Conservation (phyloP, 441 rosid genomes). For the Bruguiera hainesii region DNA sequence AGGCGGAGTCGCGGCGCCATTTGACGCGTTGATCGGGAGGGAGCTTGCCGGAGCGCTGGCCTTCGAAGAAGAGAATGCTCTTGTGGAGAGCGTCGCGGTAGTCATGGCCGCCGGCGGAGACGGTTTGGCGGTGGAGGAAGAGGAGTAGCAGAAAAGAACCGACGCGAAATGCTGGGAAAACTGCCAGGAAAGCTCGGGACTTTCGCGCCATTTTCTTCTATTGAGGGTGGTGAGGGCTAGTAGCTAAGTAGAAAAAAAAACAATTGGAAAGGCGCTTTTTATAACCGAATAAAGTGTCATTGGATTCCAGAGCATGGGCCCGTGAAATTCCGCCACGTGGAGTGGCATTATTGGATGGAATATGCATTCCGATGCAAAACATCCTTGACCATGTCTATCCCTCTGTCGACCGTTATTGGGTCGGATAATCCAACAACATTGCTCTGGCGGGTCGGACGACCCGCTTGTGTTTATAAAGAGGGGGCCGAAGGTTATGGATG, state of each 20-base stretch:
- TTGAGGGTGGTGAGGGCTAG: constrained; percentile 16
- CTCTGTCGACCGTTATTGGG: constrained; percentile 1
- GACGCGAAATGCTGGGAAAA: constrained; percentile 28
- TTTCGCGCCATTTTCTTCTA: constrained; percentile 70
- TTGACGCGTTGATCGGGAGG: constrained; percentile 62
- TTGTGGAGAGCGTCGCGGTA: constrained; percentile 78
- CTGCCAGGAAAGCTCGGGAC: constrained; percentile 23
- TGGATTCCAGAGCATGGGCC: constrained; percentile 58
- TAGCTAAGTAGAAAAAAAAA: neutral
- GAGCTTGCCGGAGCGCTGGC: constrained; percentile 86
- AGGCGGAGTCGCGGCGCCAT: constrained; percentile 75
- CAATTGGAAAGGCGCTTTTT: constrained; percentile 32
- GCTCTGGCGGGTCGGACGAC: too few relatives aligned
- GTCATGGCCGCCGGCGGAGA: constrained; percentile 43
- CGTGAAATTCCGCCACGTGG: constrained; percentile 44
- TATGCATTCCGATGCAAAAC: constrained; percentile 35
- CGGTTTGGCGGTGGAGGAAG: constrained; percentile 21
- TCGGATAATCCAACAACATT: neutral
- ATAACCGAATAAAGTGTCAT: constrained; percentile 50
- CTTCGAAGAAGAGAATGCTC: constrained; percentile 92
- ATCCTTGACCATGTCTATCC: constrained; percentile 21
- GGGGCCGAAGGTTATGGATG: neutral
- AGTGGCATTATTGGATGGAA: constrained; percentile 19
- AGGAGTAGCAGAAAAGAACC: constrained; percentile 26
- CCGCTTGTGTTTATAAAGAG: neutral